Evolutionary conservation across 2,329 filamentous ascomycete species (phyloP).

Genomic region (Lecanosticta acicola): DNA sequence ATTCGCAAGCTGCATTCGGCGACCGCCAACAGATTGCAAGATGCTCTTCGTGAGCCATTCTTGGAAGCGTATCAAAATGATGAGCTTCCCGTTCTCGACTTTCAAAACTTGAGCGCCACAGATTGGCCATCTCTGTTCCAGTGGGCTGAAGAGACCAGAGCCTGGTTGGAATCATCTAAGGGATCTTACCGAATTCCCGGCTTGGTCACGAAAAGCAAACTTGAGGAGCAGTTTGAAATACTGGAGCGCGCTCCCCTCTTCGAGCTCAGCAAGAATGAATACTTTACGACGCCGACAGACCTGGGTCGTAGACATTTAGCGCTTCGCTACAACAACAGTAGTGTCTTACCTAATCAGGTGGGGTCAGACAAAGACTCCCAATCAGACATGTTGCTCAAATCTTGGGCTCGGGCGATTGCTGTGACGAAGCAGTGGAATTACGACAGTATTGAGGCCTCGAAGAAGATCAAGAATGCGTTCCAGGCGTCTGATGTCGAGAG

Average conservation of each 20-base stretch:
- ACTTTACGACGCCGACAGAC: constrained; percentile 19
- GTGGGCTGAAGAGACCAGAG: constrained; percentile 55
- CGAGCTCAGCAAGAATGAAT: constrained; percentile 16
- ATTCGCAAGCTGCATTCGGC: constrained; percentile 18
- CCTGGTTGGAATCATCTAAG: too few relatives aligned
- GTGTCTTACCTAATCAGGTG: constrained; percentile 10
- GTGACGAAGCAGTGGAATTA: constrained; percentile 39
- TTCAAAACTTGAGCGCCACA: constrained; percentile 57
- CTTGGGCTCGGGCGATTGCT: constrained; percentile 44
- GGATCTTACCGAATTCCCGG: too few relatives aligned
- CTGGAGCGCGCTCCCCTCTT: constrained; percentile 8
- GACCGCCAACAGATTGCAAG: constrained; percentile 47
- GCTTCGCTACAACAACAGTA: constrained; percentile 14
- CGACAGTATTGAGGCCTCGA: constrained; percentile 35
- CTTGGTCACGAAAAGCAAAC: too few relatives aligned
- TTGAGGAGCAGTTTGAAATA: constrained; percentile 14
- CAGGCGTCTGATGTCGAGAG: constrained; percentile 35
- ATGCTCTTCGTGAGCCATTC: constrained; percentile 61
- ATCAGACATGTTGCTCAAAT: constrained; percentile 31
- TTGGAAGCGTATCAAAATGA: constrained; percentile 60
- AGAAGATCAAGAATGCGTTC: constrained; percentile 35
- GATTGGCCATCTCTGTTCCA: constrained; percentile 63
- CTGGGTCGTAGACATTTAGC: constrained; percentile 17
- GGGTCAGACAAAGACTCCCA: constrained; percentile 14
- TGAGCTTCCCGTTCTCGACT: constrained; percentile 58